A percentile compares a stretch with the other conserved stretches of the same genome.
Conservation (phyloP, 108 stramenopile genomes). For the Stephanodiscus triporus region DNA sequence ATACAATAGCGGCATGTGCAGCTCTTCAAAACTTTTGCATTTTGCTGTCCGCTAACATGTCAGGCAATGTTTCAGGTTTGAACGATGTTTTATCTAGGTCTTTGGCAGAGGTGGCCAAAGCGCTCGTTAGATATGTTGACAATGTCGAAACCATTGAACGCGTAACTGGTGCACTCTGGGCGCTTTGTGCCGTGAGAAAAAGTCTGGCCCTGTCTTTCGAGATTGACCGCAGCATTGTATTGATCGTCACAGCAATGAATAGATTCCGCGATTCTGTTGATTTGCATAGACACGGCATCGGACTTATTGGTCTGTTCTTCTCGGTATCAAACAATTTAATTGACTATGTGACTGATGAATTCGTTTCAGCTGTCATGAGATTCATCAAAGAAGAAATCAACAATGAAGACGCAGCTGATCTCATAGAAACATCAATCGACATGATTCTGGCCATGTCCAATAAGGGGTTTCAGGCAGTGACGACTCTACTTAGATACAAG, state of each 20-base stretch:
- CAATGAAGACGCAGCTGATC: slow-evolving; percentile 17
- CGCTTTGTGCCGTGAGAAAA: slow-evolving; percentile 21
- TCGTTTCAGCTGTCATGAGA: slow-evolving; percentile 10
- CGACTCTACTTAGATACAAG: slow-evolving; percentile 14
- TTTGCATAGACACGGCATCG: slow-evolving; percentile 23
- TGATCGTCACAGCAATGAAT: slow-evolving; percentile 23
- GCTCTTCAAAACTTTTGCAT: slow-evolving; percentile 22
- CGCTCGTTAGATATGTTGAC: background rate
- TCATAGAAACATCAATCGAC: slow-evolving; percentile 12
- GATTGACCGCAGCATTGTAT: slow-evolving; percentile 5
- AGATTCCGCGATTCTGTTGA: slow-evolving; percentile 15
- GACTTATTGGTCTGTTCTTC: slow-evolving; percentile 25
- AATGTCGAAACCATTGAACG: slow-evolving; percentile 19
- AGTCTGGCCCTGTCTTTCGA: slow-evolving; percentile 14
- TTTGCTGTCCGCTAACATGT: background rate
- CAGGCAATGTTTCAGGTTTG: background rate
- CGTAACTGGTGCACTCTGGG: slow-evolving; percentile 31
- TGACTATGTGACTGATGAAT: slow-evolving; percentile 16
- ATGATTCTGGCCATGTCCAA: slow-evolving; percentile 16
- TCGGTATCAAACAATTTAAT: slow-evolving; percentile 3
- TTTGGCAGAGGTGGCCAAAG: slow-evolving; percentile 9
- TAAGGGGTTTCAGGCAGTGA: slow-evolving; percentile 12
- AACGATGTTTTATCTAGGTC: slow-evolving; percentile 12
- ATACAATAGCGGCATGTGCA: slow-evolving; percentile 22
- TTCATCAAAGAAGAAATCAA: slow-evolving; percentile 22